Percentiles rank a stretch among this genome's conserved stretches.
Conservation (phyloP, 2,329 filamentous ascomycete genomes). For the Massarina eburnea region DNA sequence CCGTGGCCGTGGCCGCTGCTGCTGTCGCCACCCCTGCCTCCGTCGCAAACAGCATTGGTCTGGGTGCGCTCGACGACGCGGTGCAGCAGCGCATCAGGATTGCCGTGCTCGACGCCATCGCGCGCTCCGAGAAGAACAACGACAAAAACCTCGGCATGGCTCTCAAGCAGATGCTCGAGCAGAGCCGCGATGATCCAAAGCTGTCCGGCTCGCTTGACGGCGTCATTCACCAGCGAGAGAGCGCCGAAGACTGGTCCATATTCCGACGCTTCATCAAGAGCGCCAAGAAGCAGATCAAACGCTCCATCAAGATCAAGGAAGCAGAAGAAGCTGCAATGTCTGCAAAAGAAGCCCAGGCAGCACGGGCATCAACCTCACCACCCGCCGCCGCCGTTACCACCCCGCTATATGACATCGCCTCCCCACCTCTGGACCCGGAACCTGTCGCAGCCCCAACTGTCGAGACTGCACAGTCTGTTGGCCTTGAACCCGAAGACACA, state of each 20-base stretch:
- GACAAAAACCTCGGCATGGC: slow-evolving; percentile 36
- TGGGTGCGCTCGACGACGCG: slow-evolving; percentile 2
- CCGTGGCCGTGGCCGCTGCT: slow-evolving; percentile 12
- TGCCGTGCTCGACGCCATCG: slow-evolving; percentile 47
- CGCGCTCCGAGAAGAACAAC: slow-evolving; percentile 41
- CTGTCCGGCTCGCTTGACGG: slow-evolving; percentile 46
- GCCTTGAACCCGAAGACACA: slow-evolving; percentile 17
- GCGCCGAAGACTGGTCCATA: slow-evolving; percentile 39
- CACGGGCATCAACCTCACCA: slow-evolving; percentile 16
- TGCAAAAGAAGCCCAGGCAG: slow-evolving; percentile 37
- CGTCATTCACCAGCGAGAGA: slow-evolving; percentile 46
- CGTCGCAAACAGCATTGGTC: slow-evolving; percentile 2
- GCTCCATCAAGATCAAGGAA: slow-evolving; percentile 26
- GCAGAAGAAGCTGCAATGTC: slow-evolving; percentile 17
- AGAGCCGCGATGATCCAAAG: slow-evolving; percentile 40
- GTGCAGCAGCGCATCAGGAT: slow-evolving; percentile 32
- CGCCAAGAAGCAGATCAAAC: slow-evolving; percentile 46
- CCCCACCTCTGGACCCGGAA: slow-evolving; percentile 20
- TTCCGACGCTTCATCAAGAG: slow-evolving; percentile 49
- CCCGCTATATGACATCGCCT: slow-evolving; percentile 24
- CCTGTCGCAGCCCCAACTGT: slow-evolving; percentile 5
- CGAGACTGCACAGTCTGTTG: slow-evolving; percentile 1
- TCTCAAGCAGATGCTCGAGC: slow-evolving; percentile 46
- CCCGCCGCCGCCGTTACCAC: slow-evolving; percentile 17
- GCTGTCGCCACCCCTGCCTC: slow-evolving; percentile 11